phyloP scores from a whole-genome alignment of 345 rosid species.

The Populus tremula region DNA sequence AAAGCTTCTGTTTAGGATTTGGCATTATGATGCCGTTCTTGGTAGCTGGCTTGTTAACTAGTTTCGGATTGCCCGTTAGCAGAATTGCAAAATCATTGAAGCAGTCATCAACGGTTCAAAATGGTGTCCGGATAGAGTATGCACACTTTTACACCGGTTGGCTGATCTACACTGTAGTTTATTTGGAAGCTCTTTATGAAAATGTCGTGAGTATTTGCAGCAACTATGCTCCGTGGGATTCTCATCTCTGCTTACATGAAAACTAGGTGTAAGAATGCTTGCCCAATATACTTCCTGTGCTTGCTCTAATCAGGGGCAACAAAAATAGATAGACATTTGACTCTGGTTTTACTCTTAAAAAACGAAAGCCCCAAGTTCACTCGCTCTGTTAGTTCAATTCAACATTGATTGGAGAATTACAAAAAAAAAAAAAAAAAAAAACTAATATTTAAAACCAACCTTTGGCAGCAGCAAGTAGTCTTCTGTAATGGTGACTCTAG shows the following conservation, averaged over 20 bases:
- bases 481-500: conserved; percentile 29
- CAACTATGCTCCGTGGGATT: conserved; percentile 34
- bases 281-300: no score
- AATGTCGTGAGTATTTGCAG: conserved; percentile 34
- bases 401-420: no score
- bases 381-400: no score
- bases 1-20: conserved; percentile 4
- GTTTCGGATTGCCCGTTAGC: not conserved
- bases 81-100: conserved; percentile 18
- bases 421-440: no score
- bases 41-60: not conserved
- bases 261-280: not conserved
- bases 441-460: conserved; percentile 9
- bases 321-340: not conserved
- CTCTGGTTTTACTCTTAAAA: not conserved
- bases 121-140: conserved; percentile 25
- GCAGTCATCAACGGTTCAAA: conserved; percentile 25
- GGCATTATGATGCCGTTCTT: not conserved
- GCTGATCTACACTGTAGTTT: conserved; percentile 25
- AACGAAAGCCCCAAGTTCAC: no score
- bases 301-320: no score
- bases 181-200: conserved; percentile 37
- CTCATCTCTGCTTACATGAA: conserved; percentile 26
- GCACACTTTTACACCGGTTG: conserved; percentile 22
- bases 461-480: conserved; percentile 30